Evolutionary conservation across 495 filamentous ascomycete species (phyloP).

Genomic region (Neurospora sp.): DNA sequence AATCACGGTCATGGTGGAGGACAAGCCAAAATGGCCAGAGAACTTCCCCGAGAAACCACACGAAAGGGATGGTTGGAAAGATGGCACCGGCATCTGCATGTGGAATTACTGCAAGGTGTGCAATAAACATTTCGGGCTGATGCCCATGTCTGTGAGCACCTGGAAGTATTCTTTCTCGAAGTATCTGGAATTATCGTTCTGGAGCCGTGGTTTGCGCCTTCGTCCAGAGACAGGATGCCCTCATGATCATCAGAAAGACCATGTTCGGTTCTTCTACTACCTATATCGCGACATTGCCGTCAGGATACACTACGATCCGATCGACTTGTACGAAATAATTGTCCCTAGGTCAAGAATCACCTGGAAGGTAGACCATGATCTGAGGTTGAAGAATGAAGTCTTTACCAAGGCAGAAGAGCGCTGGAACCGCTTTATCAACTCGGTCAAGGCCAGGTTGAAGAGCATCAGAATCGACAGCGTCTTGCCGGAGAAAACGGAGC

Average conservation of each 20-base stretch:
- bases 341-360: slow-evolving; percentile 83
- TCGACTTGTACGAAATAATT: slow-evolving; percentile 89
- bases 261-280: slow-evolving; percentile 86
- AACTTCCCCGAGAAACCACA: slow-evolving; percentile 33
- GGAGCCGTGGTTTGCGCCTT: slow-evolving; percentile 74
- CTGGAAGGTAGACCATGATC: slow-evolving; percentile 93
- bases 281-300: slow-evolving; percentile 61
- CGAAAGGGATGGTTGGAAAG: slow-evolving; percentile 28
- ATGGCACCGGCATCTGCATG: slow-evolving; percentile 72
- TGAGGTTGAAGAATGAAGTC: slow-evolving; percentile 86
- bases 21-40: slow-evolving; percentile 36
- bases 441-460: slow-evolving; percentile 71
- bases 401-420: slow-evolving; percentile 68
- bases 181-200: slow-evolving; percentile 93
- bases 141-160: slow-evolving; percentile 87
- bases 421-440: slow-evolving; percentile 74
- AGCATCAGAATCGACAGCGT: slow-evolving; percentile 87
- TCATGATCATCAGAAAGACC: slow-evolving; percentile 86
- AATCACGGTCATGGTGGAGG: slow-evolving; percentile 78
- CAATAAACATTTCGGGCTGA: slow-evolving; percentile 75
- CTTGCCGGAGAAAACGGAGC: slow-evolving; percentile 69
- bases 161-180: slow-evolving; percentile 99
- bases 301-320: slow-evolving; percentile 81
- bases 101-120: slow-evolving; percentile 95
- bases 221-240: slow-evolving; percentile 69